Conservation (phyloP, 225 moss, liverwort and hornwort genomes). For the Pseudoscleropodium purum region DNA sequence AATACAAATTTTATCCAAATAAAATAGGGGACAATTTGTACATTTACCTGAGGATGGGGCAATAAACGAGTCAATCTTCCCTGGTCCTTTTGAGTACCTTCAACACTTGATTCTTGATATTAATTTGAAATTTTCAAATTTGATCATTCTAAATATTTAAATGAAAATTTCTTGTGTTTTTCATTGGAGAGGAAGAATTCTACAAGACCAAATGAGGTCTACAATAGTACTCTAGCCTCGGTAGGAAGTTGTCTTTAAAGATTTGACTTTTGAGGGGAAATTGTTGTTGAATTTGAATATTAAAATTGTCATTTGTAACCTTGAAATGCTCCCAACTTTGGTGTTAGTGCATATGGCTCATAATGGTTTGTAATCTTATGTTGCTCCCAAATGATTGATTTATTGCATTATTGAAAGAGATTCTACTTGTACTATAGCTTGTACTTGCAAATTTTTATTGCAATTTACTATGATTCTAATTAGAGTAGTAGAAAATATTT, state of each 20-base stretch:
- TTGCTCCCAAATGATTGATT: not conserved
- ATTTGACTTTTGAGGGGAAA: not conserved
- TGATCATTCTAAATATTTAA: not conserved
- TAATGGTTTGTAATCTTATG: not conserved
- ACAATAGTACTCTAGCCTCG: not conserved
- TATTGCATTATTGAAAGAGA: not conserved
- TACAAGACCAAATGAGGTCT: not conserved
- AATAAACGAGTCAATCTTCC: too few species aligned
- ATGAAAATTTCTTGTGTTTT: not conserved
- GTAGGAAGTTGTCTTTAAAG: fast-evolving
- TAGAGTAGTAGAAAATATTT: not conserved
- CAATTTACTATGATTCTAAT: not conserved
- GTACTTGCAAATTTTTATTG: not conserved
- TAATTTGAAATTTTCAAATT: not conserved
- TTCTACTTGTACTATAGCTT: not conserved
- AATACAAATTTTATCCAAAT: too few species aligned
- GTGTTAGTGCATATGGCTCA: too few species aligned
- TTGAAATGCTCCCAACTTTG: not conserved
- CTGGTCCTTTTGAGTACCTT: too few species aligned
- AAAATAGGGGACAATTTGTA: too few species aligned
- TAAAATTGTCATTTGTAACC: not conserved
- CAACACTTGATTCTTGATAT: not conserved
- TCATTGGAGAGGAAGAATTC: fast-evolving
- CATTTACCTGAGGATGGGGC: too few species aligned
- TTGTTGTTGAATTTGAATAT: not conserved